These are phyloP conservation scores for Byssoonygena ceratinophila DNA, from an alignment of 2,329 filamentous ascomycete genomes.

Conservation along the genomic window DNA sequence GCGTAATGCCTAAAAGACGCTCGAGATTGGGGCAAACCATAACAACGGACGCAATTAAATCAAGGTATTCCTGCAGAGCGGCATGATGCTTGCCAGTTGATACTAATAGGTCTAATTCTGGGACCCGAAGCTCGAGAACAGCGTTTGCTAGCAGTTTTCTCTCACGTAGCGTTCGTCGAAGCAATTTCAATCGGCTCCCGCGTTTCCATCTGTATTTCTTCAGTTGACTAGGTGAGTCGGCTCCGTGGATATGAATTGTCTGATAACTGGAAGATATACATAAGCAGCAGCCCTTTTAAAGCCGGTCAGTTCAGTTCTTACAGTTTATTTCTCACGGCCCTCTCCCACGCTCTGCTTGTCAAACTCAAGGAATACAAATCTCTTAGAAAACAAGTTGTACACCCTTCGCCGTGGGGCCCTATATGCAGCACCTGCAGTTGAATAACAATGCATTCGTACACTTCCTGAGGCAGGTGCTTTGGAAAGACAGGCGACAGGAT, in stretches of 20 bases:
- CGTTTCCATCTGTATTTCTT: slow-evolving; percentile 42
- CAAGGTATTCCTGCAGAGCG: slow-evolving; percentile 41
- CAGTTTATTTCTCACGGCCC: slow-evolving; percentile 41
- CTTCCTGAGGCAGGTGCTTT: slow-evolving; percentile 42
- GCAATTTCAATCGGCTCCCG: slow-evolving; percentile 43
- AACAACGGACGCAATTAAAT: slow-evolving; percentile 46
- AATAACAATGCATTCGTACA: slow-evolving; percentile 46
- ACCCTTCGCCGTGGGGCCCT: slow-evolving; percentile 27
- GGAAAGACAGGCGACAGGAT: slow-evolving; percentile 26
- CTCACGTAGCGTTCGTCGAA: slow-evolving; percentile 46
- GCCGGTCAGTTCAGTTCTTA: slow-evolving; percentile 26
- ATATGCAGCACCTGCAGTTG: slow-evolving; percentile 42
- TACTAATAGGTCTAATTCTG: slow-evolving; percentile 38
- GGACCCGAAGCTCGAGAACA: slow-evolving; percentile 45
- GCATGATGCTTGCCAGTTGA: slow-evolving; percentile 30
- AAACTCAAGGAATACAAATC: slow-evolving; percentile 46
- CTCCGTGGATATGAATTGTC: slow-evolving; percentile 40
- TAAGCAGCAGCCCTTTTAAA: neutral
- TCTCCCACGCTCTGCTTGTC: slow-evolving; percentile 48
- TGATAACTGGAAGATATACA: slow-evolving; percentile 34
- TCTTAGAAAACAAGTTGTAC: slow-evolving; percentile 45
- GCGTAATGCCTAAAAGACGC: slow-evolving; percentile 43
- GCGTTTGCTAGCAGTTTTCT: slow-evolving; percentile 42
- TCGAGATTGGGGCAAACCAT: slow-evolving; percentile 51
- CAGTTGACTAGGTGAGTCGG: slow-evolving; percentile 37